Evolutionary conservation across 768 basidiomycete species (phyloP), one percentile per base, ranked within the genome.

Genomic region (Clathrus columnatus): DNA sequence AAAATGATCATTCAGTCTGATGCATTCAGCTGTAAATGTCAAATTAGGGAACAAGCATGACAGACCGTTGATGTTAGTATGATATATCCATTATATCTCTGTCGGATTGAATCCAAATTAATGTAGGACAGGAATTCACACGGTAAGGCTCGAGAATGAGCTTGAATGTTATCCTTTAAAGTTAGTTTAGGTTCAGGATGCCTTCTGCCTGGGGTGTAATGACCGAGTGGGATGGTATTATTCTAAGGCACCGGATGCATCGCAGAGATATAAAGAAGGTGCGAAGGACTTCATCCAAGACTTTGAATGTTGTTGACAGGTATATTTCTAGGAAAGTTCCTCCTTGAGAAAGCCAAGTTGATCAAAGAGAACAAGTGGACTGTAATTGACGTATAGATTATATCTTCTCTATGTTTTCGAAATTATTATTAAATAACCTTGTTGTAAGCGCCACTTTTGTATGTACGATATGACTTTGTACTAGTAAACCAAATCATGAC

Each of bases 241-340:
- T 61, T 81, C 87, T 66, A 85, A 84, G 64, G 87, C 89, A 11
- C 77, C 83, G 0, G 85, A 91, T 60, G 70, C 73, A 36, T 75
- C 79, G 2, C 89, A 91, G 77, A 89, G 85, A 65, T 91, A 91
- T 65, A 91, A 91, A 67, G 89, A 91, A 78, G 84, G 88, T 81
- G 29, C 36, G 76, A 14, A 26, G 21, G 2, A 23, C 2, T 18
- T 18, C 28, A 23, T 46, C 11, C 14, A 44, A 18, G 32, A 20
- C 2, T 24, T 23, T 26, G 20, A 27, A 1, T 14, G n/a, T 6
- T 7, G 7, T 24, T 32, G 14, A 27, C 20, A 10, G 24, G 7
- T 44, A 45, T 8, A n/a, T 17, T 47, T n/a, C 23, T 17, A 91
- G 88, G 86, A 11, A 91, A 91, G 67, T 91, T 85, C 64, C 72